Percentiles rank a stretch among this genome's conserved stretches.
Conservation (phyloP, 495 filamentous ascomycete species). For the Aspergillus asperescens region DNA sequence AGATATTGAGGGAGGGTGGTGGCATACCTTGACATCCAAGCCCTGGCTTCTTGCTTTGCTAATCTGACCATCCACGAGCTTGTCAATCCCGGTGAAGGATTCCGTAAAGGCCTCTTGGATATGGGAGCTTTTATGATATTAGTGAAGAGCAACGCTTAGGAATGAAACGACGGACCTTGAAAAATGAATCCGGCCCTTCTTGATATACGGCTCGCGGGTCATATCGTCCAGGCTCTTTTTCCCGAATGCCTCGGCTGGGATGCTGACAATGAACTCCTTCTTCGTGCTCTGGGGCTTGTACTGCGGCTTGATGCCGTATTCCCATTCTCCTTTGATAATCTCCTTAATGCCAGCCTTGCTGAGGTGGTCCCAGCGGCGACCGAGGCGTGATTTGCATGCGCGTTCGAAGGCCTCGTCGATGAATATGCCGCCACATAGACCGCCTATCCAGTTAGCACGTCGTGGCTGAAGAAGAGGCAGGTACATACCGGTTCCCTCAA, state of each 20-base stretch:
- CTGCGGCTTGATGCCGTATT: conserved; percentile 7
- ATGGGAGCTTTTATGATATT: not conserved
- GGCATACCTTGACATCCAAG: not conserved
- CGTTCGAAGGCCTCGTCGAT: conserved; percentile 10
- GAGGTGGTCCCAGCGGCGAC: conserved; percentile 9
- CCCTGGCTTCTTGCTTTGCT: conserved; percentile 5
- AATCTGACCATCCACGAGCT: conserved; percentile 1
- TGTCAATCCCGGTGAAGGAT: conserved; percentile 3
- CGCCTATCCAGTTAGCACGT: not conserved
- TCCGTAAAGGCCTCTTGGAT: conserved; percentile 8
- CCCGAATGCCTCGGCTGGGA: conserved; percentile 7
- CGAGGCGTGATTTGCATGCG: conserved; percentile 6
- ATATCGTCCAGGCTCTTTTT: conserved; percentile 7
- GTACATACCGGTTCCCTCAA: conserved; percentile 8
- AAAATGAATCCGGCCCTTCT: conserved; percentile 9
- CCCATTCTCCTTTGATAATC: conserved; percentile 12
- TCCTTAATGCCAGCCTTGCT: conserved; percentile 11
- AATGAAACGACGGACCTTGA: not conserved
- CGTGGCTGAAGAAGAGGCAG: not conserved
- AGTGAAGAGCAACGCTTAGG: not conserved
- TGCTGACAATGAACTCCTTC: conserved; percentile 7
- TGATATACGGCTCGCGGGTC: conserved; percentile 9
- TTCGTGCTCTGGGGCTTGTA: conserved; percentile 5
- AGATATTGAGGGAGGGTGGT: not conserved
- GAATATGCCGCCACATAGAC: conserved; percentile 8